Percentiles rank a stretch among this genome's conserved stretches.
Evolutionary conservation across 352 stramenopile genomes (phyloP).

Genomic region (Phytophthora ohioensis): DNA sequence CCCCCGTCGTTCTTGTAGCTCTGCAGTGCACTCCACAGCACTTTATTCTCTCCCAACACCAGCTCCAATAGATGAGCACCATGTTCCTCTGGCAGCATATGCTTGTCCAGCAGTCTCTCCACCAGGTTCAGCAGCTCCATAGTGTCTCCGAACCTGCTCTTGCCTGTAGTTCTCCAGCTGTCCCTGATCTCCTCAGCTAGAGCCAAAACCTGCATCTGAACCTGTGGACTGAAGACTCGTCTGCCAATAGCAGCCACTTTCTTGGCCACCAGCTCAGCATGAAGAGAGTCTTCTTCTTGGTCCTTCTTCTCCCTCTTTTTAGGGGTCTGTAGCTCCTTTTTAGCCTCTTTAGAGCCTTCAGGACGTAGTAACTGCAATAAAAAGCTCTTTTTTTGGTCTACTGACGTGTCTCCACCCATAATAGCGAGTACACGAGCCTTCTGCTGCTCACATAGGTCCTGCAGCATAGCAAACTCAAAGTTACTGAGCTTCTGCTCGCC

Average conservation of each 20-base stretch:
- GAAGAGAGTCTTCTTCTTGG: conserved; percentile 31
- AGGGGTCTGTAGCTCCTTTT: not conserved
- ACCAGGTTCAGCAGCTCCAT: conserved; percentile 63
- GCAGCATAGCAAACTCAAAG: conserved; percentile 58
- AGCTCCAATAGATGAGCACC: conserved; percentile 54
- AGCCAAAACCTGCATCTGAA: conserved; percentile 58
- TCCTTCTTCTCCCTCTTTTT: conserved; percentile 6
- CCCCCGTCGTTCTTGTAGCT: conserved; percentile 55
- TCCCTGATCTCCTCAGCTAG: conserved; percentile 44
- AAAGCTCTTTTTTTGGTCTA: conserved; percentile 63
- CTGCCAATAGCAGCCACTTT: conserved; percentile 63
- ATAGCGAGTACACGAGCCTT: conserved; percentile 42
- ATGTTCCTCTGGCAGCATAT: conserved; percentile 66
- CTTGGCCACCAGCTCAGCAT: conserved; percentile 59
- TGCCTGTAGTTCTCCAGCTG: conserved; percentile 1
- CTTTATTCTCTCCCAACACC: conserved; percentile 55
- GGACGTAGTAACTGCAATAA: conserved; percentile 29
- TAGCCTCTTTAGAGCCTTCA: not conserved
- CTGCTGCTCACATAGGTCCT: conserved; percentile 56
- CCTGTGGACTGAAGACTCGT: conserved; percentile 63
- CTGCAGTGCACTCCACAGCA: conserved; percentile 65
- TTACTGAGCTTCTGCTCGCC: conserved; percentile 50
- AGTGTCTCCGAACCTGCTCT: conserved; percentile 34
- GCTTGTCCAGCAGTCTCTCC: conserved; percentile 67
- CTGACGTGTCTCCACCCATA: conserved; percentile 37